Evolutionary conservation across 2,329 filamentous ascomycete species (phyloP), one percentile per base, ranked within the genome.

Genomic region (Colletotrichum agaves): DNA sequence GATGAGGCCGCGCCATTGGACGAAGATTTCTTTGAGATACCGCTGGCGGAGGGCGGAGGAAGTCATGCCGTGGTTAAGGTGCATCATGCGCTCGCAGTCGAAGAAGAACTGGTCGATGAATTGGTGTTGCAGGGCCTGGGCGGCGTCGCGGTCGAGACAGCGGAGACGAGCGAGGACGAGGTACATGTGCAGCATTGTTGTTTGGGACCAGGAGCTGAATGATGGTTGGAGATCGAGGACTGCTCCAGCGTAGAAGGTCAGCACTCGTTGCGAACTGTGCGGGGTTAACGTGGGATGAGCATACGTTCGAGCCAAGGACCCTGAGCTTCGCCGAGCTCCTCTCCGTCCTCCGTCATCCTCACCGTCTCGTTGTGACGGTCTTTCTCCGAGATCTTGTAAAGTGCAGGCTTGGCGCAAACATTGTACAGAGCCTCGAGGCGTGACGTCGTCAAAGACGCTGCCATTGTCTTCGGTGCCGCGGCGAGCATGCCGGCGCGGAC

Each of bases 131-230:
- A 94, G 97, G 64, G 88, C 87, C 69, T 88, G 86, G 72, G 92
- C 90, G 72, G 87, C 84, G 21, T 90, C 87, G 61, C 85, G 82
- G 21, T 93, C 90, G 73, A 98, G 88, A 78, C 90, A 90, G 71
- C 96, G 92, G 73, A 98, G 83, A 63, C 94, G 91, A 52, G 93
- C 91, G 62, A 93, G 92, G 67, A 98, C 81, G 66, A 98, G 87
- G 84, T 97, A 98, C 87, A 99, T 92, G 83, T 99, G 95, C 66
- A 99, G 87, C 85, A 97, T 97, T 39, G 94, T 96, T 49, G 98
- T 91, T 80, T 98, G 94, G 19, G 94, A 93, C 96, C 96, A 99
- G 63, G 93, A 95, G 76, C 91, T 94, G 80, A 99, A 99, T 0
- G 94, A 98, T 1, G 94, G 93, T 35, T 87, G 85, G 17, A 99